These are phyloP conservation scores for Fusarium secorum DNA, from an alignment of 2,329 filamentous ascomycete genomes.

Conservation along the genomic window DNA sequence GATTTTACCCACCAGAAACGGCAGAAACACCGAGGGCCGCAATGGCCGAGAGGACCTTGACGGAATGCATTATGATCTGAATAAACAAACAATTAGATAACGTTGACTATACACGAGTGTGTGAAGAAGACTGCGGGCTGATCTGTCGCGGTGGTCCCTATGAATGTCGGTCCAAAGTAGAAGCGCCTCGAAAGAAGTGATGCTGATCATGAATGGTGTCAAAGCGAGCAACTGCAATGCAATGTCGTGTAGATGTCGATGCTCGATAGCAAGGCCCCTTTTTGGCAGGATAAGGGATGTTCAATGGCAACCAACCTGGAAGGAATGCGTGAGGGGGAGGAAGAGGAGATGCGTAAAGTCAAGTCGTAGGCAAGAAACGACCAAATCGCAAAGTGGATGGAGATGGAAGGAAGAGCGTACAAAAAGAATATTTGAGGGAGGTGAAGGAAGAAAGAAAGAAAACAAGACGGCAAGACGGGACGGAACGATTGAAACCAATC, in stretches of 20 bases:
- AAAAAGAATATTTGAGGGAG: conserved; percentile 4
- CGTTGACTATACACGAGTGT: not conserved
- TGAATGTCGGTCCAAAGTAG: conserved; percentile 17
- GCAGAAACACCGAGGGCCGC: conserved; percentile 53
- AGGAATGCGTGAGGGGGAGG: conserved; percentile 14
- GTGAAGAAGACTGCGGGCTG: not conserved
- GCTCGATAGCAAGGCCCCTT: conserved; percentile 4
- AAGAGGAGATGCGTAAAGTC: conserved; percentile 11
- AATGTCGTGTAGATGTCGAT: not conserved
- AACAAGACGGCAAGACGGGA: conserved; percentile 22
- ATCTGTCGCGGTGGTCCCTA: conserved; percentile 16
- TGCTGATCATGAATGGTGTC: conserved; percentile 9
- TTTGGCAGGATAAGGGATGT: not conserved
- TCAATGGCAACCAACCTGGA: conserved; percentile 35
- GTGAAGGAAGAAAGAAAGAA: conserved; percentile 32
- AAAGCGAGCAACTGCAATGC: not conserved
- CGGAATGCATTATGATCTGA: conserved; percentile 57
- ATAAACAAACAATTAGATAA: conserved; percentile 28
- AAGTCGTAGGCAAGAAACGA: conserved; percentile 12
- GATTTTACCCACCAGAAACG: conserved; percentile 52
- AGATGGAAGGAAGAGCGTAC: conserved; percentile 14
- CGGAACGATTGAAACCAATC: conserved; percentile 22
- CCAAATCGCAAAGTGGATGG: conserved; percentile 6
- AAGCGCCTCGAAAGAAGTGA: conserved; percentile 6
- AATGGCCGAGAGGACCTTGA: conserved; percentile 55